These are phyloP conservation scores for Eragrostis curvula DNA, from an alignment of 176 grass and related monocot genomes.

Conservation along the genomic window DNA sequence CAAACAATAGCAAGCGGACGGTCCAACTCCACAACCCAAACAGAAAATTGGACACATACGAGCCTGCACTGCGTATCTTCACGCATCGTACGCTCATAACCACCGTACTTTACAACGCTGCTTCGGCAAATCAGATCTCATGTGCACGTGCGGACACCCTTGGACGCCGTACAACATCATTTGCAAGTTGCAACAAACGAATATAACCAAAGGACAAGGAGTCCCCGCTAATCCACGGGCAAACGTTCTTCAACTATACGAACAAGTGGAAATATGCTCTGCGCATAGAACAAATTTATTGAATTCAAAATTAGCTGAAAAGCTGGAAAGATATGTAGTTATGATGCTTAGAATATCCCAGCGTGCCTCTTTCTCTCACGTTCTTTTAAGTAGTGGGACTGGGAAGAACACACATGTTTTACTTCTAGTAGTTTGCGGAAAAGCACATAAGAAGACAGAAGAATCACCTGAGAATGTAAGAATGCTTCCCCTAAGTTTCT, in stretches of 20 bases:
- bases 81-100: too few relatives aligned
- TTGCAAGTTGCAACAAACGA: too few relatives aligned
- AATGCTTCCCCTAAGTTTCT: conserved; percentile 69
- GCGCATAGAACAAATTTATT: background rate
- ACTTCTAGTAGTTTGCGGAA: background rate
- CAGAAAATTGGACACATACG: too few relatives aligned
- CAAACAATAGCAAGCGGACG: background rate
- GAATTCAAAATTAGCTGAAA: background rate
- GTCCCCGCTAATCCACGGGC: too few relatives aligned
- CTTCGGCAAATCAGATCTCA: background rate
- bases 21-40: too few relatives aligned
- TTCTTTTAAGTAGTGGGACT: background rate
- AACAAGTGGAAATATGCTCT: background rate
- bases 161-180: too few relatives aligned
- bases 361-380: too few relatives aligned
- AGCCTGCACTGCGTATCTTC: too few relatives aligned
- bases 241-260: background rate
- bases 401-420: background rate
- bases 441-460: background rate
- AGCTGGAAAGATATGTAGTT: background rate
- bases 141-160: too few relatives aligned
- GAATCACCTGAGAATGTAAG: conserved; percentile 66
- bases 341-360: too few relatives aligned
- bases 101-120: background rate
- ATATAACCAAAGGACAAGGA: too few relatives aligned